Evolutionary conservation across 345 rosid species (phyloP).

Genomic region (Clarkia xantiana): DNA sequence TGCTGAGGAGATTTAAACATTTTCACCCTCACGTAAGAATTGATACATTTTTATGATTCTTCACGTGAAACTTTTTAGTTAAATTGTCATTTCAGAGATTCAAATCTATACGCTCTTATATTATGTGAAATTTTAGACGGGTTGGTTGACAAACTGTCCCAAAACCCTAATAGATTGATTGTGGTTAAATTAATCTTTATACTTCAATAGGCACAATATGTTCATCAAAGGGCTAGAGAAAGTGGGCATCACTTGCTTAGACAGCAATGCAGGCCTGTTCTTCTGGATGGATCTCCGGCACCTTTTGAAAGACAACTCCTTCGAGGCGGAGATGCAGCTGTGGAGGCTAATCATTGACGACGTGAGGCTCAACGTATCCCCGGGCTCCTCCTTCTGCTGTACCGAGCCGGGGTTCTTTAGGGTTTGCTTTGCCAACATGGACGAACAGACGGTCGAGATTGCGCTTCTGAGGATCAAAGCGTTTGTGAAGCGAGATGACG

Average conservation of each 20-base stretch:
- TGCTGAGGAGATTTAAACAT: no score
- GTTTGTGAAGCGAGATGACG: conserved; percentile 15
- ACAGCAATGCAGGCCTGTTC: conserved; percentile 53
- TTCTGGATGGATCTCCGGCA: conserved; percentile 74
- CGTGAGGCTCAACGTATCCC: conserved; percentile 74
- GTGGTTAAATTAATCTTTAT: background rate
- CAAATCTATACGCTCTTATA: no score
- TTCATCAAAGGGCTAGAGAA: conserved; percentile 35
- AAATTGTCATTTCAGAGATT: no score
- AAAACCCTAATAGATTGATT: no score
- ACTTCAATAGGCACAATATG: conserved; percentile 17
- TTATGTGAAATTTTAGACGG: no score
- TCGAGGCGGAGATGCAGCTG: conserved; percentile 36
- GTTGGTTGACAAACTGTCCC: no score
- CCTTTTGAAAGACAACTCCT: conserved; percentile 29
- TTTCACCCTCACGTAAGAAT: no score
- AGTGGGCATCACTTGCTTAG: conserved; percentile 37
- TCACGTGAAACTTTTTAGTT: no score
- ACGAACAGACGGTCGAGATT: conserved; percentile 37
- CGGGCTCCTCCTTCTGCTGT: conserved; percentile 65
- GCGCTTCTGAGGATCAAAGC: conserved; percentile 44
- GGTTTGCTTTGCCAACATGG: conserved; percentile 84
- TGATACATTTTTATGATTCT: no score
- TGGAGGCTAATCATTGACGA: conserved; percentile 50
- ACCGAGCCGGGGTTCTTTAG: conserved; percentile 78